Base-by-base conservation (phyloP, 1,284 basidiomycete species). In the Sanguinoderma infundibulare region DNA sequence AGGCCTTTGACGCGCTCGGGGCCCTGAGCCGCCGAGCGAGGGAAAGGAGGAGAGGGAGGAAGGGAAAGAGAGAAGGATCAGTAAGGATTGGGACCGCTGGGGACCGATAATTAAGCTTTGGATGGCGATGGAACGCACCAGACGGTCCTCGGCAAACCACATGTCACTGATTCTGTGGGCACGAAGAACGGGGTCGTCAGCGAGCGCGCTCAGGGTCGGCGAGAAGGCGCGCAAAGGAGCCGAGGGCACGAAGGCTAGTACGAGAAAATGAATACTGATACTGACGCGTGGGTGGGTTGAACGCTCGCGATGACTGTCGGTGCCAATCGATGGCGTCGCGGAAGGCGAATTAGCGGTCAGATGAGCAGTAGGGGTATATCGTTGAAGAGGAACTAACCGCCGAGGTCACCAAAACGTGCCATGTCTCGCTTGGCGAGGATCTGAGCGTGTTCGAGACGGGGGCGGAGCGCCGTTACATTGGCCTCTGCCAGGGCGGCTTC, bases 381-480 rank as follows among this genome's bases (percentile, higher is more conserved):
- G 51, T 17, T 24, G 40, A 24, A 49, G 53, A 32, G 51, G 71
- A 78, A 70, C 73, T 54, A 68, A 91, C 92, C 87, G 60, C 93
- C 92, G 20, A 96, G 83, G 63, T 80, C 82, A 9, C 89, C 93
- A 28, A 95, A 83, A 9, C 94, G 85, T 35, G 78, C 74, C 77
- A 96, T 86, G 72, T 97, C 95, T 1, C 78, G 79, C 28, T 81
- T 77, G 0, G 85, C 87, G 74, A 96, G 80, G 70, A 97, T 89
- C 75, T 97, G 95, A 3, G 94, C 93, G 75, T 98, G 95, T 73
- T 98, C 95, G 28, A 98, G 83, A 24, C 96, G 86, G 53, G 93
- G 89, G 40, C 95, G 81, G 47, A 88, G 77, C n/a, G 84, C 82
- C 35, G 81, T 81, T 14, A 90, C 84, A 68, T 89, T 83, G 22